Percentiles rank a stretch among this genome's conserved stretches.
These are phyloP conservation scores for Chamaecyparis obtusa DNA, from an alignment of 75 land plant genomes.

Conservation along the genomic window DNA sequence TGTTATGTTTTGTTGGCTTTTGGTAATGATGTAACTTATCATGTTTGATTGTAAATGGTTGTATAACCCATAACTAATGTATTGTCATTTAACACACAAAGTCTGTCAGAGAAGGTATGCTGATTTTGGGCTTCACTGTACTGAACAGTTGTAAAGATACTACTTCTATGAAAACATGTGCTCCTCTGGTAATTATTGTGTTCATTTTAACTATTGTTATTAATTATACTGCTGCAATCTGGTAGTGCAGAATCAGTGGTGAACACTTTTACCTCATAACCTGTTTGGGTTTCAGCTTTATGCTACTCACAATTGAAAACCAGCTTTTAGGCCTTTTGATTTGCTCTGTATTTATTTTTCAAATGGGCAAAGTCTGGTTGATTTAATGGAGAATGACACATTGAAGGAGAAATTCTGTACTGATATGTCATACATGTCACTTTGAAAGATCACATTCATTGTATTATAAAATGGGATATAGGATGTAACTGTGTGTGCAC, in stretches of 20 bases:
- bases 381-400: not conserved
- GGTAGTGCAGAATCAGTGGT: no score
- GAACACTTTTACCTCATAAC: slow-evolving; percentile 20
- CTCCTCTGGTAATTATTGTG: not conserved
- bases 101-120: no score
- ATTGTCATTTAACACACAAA: no score
- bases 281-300: slow-evolving; percentile 21
- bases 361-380: not conserved
- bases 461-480: not conserved
- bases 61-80: no score
- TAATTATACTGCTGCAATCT: not conserved
- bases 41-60: no score
- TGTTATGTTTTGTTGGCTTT: no score
- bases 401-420: not conserved
- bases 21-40: no score
- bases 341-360: not conserved
- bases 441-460: not conserved
- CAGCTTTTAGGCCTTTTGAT: not conserved
- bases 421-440: not conserved
- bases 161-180: not conserved
- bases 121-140: no score
- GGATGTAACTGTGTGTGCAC: not conserved
- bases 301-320: not conserved
- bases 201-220: not conserved
- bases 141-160: no score